A percentile compares a stretch with the other conserved stretches of the same genome.
These are phyloP conservation scores for Pythium phragmitis DNA, from an alignment of 352 stramenopile species.

Conservation along the genomic window DNA sequence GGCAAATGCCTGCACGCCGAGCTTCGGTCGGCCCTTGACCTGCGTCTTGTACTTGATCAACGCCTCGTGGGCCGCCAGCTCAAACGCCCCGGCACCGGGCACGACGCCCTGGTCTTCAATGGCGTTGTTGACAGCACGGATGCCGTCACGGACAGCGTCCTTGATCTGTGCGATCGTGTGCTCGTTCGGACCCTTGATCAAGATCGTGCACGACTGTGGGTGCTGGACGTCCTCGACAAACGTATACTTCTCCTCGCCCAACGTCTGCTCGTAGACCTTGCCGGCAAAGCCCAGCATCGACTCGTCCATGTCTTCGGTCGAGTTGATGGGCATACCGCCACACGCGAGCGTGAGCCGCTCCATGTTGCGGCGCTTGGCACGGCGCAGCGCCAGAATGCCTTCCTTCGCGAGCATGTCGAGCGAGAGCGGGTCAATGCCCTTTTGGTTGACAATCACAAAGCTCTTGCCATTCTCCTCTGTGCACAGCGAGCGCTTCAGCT, in stretches of 20 bases:
- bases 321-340: slow-evolving; percentile 98
- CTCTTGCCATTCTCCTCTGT: slow-evolving; percentile 94
- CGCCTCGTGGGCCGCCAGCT: slow-evolving; percentile 92
- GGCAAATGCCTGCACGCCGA: slow-evolving; percentile 97
- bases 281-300: slow-evolving; percentile 96
- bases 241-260: slow-evolving; percentile 99
- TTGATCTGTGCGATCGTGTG: slow-evolving; percentile 99
- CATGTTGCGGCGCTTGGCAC: slow-evolving; percentile 99
- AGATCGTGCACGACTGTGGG: slow-evolving; percentile 96
- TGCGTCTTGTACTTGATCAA: slow-evolving; percentile 80
- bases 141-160: slow-evolving; percentile 97
- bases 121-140: slow-evolving; percentile 98
- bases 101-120: slow-evolving; percentile 97
- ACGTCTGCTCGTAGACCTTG: slow-evolving; percentile 97
- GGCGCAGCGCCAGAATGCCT: slow-evolving; percentile 96
- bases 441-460: slow-evolving; percentile 99
- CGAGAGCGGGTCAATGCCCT: slow-evolving; percentile 98
- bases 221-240: slow-evolving; percentile 99
- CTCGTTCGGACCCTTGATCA: slow-evolving; percentile 98
- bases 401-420: slow-evolving; percentile 99
- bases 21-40: slow-evolving; percentile 96
- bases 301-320: slow-evolving; percentile 96
- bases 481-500: slow-evolving; percentile 98
- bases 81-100: slow-evolving; percentile 96
- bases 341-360: slow-evolving; percentile 98